Percentiles rank a stretch among this genome's conserved stretches.
Evolutionary conservation across 164 flowering plant genomes (phyloP).

Genomic region (Piper longum): DNA sequence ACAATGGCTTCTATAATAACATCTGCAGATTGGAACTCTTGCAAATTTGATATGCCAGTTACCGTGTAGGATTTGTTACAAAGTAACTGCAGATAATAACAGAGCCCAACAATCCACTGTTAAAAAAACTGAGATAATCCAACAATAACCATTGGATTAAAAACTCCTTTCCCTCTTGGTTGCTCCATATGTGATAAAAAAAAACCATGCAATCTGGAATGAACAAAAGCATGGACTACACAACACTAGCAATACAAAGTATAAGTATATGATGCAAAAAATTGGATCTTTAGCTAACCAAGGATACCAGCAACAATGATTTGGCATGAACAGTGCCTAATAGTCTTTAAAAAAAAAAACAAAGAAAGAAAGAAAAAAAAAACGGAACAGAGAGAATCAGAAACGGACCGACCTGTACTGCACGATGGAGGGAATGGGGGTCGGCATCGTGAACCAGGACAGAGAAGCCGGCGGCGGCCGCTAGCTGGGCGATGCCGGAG

Average conservation of each 20-base stretch:
- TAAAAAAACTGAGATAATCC: no score
- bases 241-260: no score
- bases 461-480: conserved; percentile 45
- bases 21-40: conserved; percentile 54
- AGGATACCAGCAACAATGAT: no score
- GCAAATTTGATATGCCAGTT: conserved; percentile 37
- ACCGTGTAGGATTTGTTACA: conserved; percentile 28
- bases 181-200: no score
- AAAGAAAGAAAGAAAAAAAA: conserved; percentile 35
- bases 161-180: no score
- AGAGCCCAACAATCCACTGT: not conserved
- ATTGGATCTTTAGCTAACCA: no score
- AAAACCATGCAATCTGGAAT: no score
- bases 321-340: no score
- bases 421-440: conserved; percentile 39
- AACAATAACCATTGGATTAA: no score
- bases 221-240: no score
- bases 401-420: conserved; percentile 14
- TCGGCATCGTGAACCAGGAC: conserved; percentile 58
- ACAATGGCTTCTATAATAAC: conserved; percentile 86
- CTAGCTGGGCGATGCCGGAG: conserved; percentile 88
- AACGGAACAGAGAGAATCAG: conserved; percentile 20
- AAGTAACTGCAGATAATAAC: conserved; percentile 26
- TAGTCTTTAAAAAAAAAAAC: no score
- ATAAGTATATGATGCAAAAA: no score